A percentile compares a stretch with the other conserved stretches of the same genome.
phyloP scores from a whole-genome alignment of 1,284 basidiomycete genomes.

The Phlebopus sp. region DNA sequence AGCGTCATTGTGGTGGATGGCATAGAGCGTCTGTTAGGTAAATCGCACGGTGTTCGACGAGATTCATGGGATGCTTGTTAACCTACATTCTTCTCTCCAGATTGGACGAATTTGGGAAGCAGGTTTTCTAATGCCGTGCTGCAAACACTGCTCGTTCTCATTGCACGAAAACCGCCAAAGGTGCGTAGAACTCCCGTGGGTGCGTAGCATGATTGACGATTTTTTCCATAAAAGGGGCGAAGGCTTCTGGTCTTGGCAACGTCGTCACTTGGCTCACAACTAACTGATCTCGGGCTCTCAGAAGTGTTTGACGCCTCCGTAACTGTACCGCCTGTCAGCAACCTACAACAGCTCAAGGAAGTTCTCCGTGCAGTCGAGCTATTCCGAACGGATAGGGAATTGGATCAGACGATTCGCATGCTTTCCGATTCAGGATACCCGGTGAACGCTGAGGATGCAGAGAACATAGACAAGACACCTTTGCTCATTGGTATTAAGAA shows the following conservation, averaged over 20 bases:
- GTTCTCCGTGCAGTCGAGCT: slow-evolving; percentile 85
- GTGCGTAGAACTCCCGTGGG: slow-evolving; percentile 37
- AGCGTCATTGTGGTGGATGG: slow-evolving; percentile 98
- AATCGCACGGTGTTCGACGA: slow-evolving; percentile 23
- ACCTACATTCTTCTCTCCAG: slow-evolving; percentile 38
- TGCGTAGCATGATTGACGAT: slow-evolving; percentile 10
- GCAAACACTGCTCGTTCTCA: slow-evolving; percentile 88
- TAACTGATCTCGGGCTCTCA: slow-evolving; percentile 87
- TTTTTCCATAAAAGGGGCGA: slow-evolving; percentile 63
- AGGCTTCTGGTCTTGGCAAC: slow-evolving; percentile 93
- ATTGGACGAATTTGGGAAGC: slow-evolving; percentile 98
- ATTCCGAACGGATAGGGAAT: slow-evolving; percentile 63
- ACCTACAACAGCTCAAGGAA: slow-evolving; percentile 69
- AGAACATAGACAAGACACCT: slow-evolving; percentile 36
- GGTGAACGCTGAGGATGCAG: slow-evolving; percentile 41
- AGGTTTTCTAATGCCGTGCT: slow-evolving; percentile 95
- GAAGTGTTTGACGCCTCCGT: slow-evolving; percentile 91
- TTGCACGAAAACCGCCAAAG: slow-evolving; percentile 91
- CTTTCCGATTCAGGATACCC: slow-evolving; percentile 78
- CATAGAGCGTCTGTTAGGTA: slow-evolving; percentile 85
- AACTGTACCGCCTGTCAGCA: slow-evolving; percentile 80
- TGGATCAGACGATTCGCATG: slow-evolving; percentile 60
- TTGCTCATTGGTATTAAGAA: slow-evolving; percentile 94
- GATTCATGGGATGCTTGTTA: background rate
- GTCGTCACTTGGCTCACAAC: slow-evolving; percentile 83